A percentile compares a stretch with the other conserved stretches of the same genome.
These are phyloP conservation scores for Epichloe scottii DNA, from an alignment of 2,329 filamentous ascomycete genomes.

Conservation along the genomic window DNA sequence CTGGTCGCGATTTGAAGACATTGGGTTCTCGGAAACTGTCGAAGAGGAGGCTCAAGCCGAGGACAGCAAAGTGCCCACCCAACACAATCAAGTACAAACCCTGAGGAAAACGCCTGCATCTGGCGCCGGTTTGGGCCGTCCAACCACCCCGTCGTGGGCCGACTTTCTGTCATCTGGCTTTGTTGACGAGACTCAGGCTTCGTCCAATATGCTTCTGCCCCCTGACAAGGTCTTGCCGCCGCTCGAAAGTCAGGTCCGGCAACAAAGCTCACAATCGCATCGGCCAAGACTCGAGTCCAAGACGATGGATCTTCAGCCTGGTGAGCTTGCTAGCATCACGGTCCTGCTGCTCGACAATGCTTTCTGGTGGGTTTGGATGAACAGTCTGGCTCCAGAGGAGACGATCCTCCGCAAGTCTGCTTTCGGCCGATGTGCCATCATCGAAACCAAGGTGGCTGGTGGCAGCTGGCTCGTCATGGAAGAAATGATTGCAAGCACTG, in stretches of 20 bases:
- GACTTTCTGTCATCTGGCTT: slow-evolving; percentile 95
- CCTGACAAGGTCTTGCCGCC: slow-evolving; percentile 86
- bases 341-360: slow-evolving; percentile 80
- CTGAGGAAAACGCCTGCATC: slow-evolving; percentile 57
- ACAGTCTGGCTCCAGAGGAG: slow-evolving; percentile 84
- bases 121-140: slow-evolving; percentile 58
- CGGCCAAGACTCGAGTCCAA: slow-evolving; percentile 58
- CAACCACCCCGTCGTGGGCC: slow-evolving; percentile 95
- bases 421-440: slow-evolving; percentile 83
- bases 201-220: slow-evolving; percentile 64
- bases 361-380: slow-evolving; percentile 99
- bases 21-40: slow-evolving; percentile 71
- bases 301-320: slow-evolving; percentile 60
- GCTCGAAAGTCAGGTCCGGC: slow-evolving; percentile 58
- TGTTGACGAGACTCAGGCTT: slow-evolving; percentile 56
- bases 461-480: slow-evolving; percentile 92
- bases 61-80: slow-evolving; percentile 44
- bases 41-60: slow-evolving; percentile 47
- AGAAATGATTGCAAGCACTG: slow-evolving; percentile 89
- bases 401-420: slow-evolving; percentile 74
- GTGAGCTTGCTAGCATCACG: slow-evolving; percentile 86
- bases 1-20: slow-evolving; percentile 93
- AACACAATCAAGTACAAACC: slow-evolving; percentile 29
- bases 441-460: slow-evolving; percentile 72
- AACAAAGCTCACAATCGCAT: slow-evolving; percentile 80